Conservation (phyloP, 2,329 filamentous ascomycete genomes). For the Xylaria digitata region DNA sequence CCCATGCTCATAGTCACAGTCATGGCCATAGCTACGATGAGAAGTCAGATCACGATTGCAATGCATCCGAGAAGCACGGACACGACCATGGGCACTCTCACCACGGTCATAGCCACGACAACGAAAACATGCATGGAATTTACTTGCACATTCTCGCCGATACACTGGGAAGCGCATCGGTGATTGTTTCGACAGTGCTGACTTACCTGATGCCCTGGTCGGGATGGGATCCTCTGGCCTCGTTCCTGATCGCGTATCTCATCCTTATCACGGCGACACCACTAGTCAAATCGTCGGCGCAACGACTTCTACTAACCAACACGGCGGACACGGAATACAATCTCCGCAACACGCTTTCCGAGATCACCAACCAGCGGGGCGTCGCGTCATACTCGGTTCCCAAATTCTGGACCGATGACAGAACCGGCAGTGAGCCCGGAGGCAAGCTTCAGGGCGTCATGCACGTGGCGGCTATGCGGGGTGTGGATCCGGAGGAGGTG, state of each 20-base stretch:
- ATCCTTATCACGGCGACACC: conserved; percentile 94
- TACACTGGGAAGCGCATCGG: conserved; percentile 91
- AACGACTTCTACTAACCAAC: conserved; percentile 83
- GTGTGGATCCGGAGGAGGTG: conserved; percentile 83
- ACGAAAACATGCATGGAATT: conserved; percentile 98
- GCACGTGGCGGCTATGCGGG: conserved; percentile 80
- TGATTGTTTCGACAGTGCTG: conserved; percentile 89
- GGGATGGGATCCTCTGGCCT: conserved; percentile 94
- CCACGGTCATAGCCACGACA: conserved; percentile 74
- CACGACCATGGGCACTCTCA: conserved; percentile 54
- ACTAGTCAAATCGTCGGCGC: conserved; percentile 85
- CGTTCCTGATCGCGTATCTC: conserved; percentile 89
- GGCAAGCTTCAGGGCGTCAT: conserved; percentile 81
- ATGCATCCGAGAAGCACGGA: conserved; percentile 53
- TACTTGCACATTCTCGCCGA: conserved; percentile 96
- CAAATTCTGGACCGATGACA: conserved; percentile 91
- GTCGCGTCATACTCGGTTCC: conserved; percentile 88
- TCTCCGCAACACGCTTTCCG: conserved; percentile 85
- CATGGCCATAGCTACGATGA: conserved; percentile 50
- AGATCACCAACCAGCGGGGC: conserved; percentile 82
- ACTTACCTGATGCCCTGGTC: conserved; percentile 91
- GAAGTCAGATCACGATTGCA: conserved; percentile 53
- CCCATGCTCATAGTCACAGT: conserved; percentile 49
- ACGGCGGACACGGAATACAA: conserved; percentile 88
- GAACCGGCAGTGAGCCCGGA: conserved; percentile 56